phyloP scores from a whole-genome alignment of 345 rosid genomes.

The Stellera chamaejasme region DNA sequence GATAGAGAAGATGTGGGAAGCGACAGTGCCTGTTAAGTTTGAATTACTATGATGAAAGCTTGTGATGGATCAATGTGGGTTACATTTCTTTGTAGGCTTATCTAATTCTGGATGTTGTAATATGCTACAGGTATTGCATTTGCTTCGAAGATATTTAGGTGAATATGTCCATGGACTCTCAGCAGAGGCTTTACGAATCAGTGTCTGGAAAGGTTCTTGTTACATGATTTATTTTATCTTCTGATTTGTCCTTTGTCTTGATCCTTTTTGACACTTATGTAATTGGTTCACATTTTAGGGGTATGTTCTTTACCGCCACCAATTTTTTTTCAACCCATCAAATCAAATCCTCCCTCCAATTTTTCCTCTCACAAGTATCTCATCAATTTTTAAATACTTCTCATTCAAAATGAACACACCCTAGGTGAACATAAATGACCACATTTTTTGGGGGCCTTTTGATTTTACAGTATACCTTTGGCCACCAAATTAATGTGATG shows the following conservation, averaged over 20 bases:
- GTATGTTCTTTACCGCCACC: no score
- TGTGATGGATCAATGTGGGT: slow-evolving; percentile 5
- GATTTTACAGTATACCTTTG: slow-evolving; percentile 1
- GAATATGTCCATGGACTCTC: slow-evolving; percentile 97
- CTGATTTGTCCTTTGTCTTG: not conserved
- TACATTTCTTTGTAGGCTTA: not conserved
- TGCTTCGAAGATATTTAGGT: slow-evolving; percentile 96
- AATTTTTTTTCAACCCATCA: no score
- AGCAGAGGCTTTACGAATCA: slow-evolving; percentile 79
- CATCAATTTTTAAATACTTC: no score
- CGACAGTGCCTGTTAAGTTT: not conserved
- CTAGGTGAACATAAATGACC: no score
- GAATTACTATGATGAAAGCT: not conserved
- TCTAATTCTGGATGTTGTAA: slow-evolving; percentile 3
- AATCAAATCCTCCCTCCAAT: no score
- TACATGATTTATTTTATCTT: not conserved
- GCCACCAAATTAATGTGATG: slow-evolving; percentile 10
- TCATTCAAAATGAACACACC: no score
- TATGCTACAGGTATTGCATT: slow-evolving; percentile 68
- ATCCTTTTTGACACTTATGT: not conserved
- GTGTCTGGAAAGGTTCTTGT: slow-evolving; percentile 93
- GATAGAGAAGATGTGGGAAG: no score
- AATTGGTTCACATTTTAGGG: no score
- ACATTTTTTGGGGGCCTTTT: no score
- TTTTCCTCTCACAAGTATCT: no score